Evolutionary conservation across 129 eudicot species (phyloP).

Genomic region (Arctium lappa): DNA sequence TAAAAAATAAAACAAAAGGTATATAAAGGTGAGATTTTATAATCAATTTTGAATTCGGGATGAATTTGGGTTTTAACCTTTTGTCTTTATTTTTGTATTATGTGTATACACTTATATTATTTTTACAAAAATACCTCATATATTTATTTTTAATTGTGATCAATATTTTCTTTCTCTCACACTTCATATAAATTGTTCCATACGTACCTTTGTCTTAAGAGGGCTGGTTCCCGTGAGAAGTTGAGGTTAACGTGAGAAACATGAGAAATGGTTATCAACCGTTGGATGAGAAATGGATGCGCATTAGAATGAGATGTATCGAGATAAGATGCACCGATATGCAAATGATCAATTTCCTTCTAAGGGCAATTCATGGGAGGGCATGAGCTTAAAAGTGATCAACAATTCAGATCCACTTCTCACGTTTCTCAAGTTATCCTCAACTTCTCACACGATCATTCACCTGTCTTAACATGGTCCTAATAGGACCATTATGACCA

Average conservation of each 20-base stretch:
- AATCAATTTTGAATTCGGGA: not conserved
- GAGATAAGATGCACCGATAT: too few species aligned
- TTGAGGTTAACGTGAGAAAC: too few species aligned
- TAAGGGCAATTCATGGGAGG: too few species aligned
- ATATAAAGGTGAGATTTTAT: not conserved
- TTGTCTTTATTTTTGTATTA: not conserved
- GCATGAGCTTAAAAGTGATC: too few species aligned
- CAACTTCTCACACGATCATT: too few species aligned
- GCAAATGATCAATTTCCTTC: too few species aligned
- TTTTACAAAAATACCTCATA: not conserved
- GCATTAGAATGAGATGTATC: too few species aligned
- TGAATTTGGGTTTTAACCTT: not conserved
- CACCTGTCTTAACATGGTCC: not conserved
- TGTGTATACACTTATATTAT: not conserved
- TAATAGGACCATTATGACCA: not conserved
- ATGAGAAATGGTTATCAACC: too few species aligned
- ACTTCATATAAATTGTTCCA: not conserved
- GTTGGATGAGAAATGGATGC: too few species aligned
- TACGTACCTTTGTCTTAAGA: not conserved
- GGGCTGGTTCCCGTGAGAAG: too few species aligned
- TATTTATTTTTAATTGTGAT: not conserved
- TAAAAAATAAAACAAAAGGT: not conserved
- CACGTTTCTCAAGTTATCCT: too few species aligned
- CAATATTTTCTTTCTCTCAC: not conserved
- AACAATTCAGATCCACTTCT: too few species aligned